These are phyloP conservation scores for Saccharomycopsis vini DNA, from an alignment of 805 yeast species.

Conservation along the genomic window DNA sequence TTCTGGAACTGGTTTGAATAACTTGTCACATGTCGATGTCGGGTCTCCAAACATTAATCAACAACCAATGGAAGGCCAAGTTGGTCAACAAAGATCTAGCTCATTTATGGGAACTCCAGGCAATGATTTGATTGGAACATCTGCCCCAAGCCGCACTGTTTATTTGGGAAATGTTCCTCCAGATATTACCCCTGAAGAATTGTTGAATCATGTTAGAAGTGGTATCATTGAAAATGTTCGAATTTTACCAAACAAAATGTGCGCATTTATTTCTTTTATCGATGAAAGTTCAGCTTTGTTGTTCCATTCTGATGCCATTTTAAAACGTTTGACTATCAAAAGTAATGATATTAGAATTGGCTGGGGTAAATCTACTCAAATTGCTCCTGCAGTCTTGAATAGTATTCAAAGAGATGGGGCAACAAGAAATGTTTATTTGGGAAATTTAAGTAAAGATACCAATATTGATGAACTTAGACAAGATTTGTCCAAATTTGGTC, in stretches of 20 bases:
- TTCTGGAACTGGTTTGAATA: constrained; percentile 3
- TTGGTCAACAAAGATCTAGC: constrained; percentile 4
- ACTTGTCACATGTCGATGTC: constrained; percentile 2
- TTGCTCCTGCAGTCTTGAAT: constrained; percentile 64
- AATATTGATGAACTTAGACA: constrained; percentile 57
- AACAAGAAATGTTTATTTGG: constrained; percentile 87
- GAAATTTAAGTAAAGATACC: constrained; percentile 58
- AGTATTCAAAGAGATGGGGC: constrained; percentile 83
- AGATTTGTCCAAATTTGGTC: constrained; percentile 69
- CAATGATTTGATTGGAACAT: constrained; percentile 21
- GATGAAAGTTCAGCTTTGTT: constrained; percentile 83
- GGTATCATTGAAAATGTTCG: constrained; percentile 79
- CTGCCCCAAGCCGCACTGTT: constrained; percentile 75
- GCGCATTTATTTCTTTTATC: constrained; percentile 84
- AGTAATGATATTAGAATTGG: constrained; percentile 81
- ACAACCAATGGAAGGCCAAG: background rate
- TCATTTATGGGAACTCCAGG: constrained; percentile 12
- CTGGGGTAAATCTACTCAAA: constrained; percentile 81
- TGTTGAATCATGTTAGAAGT: constrained; percentile 83
- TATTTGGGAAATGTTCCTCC: constrained; percentile 82
- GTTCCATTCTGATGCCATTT: constrained; percentile 88
- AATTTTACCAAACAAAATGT: constrained; percentile 73
- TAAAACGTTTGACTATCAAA: constrained; percentile 71
- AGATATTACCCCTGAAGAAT: constrained; percentile 70
- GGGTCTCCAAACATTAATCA: constrained; percentile 11